A percentile compares a stretch with the other conserved stretches of the same genome.
Conservation (phyloP, 75 land plant genomes). For the Adiantum capillusveneris region DNA sequence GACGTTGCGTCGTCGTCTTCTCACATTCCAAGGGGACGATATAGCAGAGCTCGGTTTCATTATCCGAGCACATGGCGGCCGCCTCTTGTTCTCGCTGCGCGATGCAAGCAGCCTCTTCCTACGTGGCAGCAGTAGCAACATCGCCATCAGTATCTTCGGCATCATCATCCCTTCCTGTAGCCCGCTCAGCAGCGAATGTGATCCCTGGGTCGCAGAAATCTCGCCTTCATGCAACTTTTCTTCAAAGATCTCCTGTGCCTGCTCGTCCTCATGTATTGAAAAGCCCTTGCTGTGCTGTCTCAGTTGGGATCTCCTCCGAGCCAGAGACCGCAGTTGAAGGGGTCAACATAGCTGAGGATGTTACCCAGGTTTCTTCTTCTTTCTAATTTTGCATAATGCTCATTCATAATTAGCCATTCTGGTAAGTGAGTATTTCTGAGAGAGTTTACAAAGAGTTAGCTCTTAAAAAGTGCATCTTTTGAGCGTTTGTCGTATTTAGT, state of each 20-base stretch:
- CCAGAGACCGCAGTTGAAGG: conserved; percentile 41
- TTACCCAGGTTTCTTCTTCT: conserved; percentile 48
- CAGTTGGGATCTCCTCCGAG: conserved; percentile 29
- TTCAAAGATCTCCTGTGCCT: no score
- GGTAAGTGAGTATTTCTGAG: no score
- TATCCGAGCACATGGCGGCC: neutral
- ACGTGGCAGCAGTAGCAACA: no score
- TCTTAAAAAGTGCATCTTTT: no score
- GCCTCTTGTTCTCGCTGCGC: neutral
- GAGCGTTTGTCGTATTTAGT: no score
- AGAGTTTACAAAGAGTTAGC: no score
- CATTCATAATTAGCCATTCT: no score
- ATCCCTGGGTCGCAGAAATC: neutral
- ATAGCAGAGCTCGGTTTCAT: no score
- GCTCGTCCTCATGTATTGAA: neutral
- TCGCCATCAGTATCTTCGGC: neutral
- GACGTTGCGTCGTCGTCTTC: no score
- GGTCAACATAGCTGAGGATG: conserved; percentile 70
- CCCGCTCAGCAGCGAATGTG: neutral
- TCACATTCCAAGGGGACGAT: no score
- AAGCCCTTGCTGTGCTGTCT: neutral
- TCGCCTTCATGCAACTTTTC: neutral
- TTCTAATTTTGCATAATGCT: neutral
- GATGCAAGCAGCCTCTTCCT: neutral
- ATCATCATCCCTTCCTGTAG: neutral